Percentiles rank a stretch among this genome's conserved stretches.
Evolutionary conservation across 306 rosid genomes (phyloP).

Genomic region (Dalbergia cultrata): DNA sequence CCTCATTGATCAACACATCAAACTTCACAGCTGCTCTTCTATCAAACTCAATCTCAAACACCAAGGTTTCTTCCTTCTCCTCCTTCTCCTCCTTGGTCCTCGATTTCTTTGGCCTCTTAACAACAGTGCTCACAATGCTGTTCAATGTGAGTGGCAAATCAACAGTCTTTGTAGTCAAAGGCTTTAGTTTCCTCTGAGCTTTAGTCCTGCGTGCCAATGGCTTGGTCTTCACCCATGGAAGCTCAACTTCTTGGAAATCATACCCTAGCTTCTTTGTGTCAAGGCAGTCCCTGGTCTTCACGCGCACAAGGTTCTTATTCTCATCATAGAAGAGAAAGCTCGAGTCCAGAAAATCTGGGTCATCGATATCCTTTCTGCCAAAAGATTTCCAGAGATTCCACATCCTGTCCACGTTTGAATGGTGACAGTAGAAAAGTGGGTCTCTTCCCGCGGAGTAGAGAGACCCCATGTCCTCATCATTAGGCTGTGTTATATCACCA

Average conservation of each 20-base stretch:
- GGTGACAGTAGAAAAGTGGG: slow-evolving; percentile 74
- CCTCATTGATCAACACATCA: slow-evolving; percentile 74
- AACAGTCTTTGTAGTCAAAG: neutral
- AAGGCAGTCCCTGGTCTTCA: slow-evolving; percentile 60
- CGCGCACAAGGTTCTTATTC: slow-evolving; percentile 62
- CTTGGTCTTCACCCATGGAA: slow-evolving; percentile 59
- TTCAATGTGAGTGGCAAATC: slow-evolving; percentile 54
- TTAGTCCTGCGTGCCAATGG: slow-evolving; percentile 46
- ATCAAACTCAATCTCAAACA: slow-evolving; percentile 60
- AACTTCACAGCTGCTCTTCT: slow-evolving; percentile 55
- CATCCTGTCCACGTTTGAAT: slow-evolving; percentile 72
- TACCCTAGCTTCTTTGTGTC: slow-evolving; percentile 62
- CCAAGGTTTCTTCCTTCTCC: slow-evolving; percentile 57
- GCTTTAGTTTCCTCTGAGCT: neutral
- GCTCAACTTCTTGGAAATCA: slow-evolving; percentile 57
- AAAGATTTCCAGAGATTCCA: slow-evolving; percentile 78
- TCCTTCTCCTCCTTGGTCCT: slow-evolving; percentile 57
- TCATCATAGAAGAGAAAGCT: slow-evolving; percentile 73
- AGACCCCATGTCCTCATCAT: slow-evolving; percentile 69
- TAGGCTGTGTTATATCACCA: slow-evolving; percentile 59
- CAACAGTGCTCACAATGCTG: slow-evolving; percentile 45
- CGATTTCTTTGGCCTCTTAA: slow-evolving; percentile 57
- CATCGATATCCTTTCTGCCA: slow-evolving; percentile 51
- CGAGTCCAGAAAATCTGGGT: slow-evolving; percentile 63
- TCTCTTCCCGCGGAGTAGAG: slow-evolving; percentile 78